Conservation (phyloP, 768 basidiomycete genomes). For the Rhodotorula sphaerocarpa region DNA sequence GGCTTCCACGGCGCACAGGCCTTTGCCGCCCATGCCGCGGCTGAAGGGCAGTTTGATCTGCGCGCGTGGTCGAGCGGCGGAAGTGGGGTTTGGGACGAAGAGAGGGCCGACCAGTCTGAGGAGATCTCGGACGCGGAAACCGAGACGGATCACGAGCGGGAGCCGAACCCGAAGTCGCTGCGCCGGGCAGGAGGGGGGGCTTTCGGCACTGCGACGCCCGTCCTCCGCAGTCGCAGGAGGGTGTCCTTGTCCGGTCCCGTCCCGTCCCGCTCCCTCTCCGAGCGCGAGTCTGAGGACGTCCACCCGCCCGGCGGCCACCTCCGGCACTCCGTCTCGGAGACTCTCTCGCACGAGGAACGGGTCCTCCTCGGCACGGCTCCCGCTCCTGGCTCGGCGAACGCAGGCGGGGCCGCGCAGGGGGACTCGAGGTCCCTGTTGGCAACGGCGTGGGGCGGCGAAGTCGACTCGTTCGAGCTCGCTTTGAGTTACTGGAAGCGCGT, state of each 20-base stretch:
- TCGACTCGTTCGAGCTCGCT: slow-evolving; percentile 6
- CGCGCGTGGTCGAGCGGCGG: neutral
- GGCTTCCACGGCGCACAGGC: neutral
- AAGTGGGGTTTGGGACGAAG: no score
- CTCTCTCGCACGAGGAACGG: slow-evolving; percentile 9
- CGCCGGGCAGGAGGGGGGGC: no score
- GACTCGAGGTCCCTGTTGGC: no score
- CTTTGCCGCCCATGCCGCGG: neutral
- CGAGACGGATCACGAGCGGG: neutral
- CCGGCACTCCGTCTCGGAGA: neutral
- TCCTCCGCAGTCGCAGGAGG: neutral
- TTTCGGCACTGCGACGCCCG: no score
- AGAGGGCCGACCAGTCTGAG: neutral
- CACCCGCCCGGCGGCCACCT: neutral
- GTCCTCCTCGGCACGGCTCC: neutral
- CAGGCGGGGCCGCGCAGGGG: no score
- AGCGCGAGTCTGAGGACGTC: neutral
- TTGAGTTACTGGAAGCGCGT: slow-evolving; percentile 3
- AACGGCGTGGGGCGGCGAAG: slow-evolving; percentile 4
- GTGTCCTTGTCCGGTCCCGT: neutral
- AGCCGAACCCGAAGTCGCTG: no score
- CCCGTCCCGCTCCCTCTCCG: neutral
- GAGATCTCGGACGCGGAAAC: neutral
- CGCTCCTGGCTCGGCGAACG: neutral
- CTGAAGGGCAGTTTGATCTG: neutral